Evolutionary conservation across 805 yeast species (phyloP), one percentile per base, ranked within the genome.

Genomic region (Komagataella mondaviorum): DNA sequence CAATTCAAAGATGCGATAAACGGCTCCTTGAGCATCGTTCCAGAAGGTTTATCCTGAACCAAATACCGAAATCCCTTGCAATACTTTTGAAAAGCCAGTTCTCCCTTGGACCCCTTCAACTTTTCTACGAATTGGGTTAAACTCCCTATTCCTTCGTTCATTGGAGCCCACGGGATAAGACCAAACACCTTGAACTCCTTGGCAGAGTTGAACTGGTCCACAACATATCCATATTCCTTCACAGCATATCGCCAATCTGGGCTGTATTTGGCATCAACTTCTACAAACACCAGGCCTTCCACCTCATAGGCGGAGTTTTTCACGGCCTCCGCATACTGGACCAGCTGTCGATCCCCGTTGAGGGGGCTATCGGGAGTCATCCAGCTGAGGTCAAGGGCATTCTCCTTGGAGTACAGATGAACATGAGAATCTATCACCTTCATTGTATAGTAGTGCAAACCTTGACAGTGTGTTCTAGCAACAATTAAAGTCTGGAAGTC

Each of bases 161-260:
- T 49, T 5, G 78, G 77, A 1, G 72, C 74, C 75, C 75, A 72
- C 1, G 77, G 75, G n/a, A 73, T 57, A 6, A 71, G 56, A 45
- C 58, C 60, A 4, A 60, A 46, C 23, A 53, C 36, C 55, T 56
- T 46, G 49, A 48, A 43, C 16, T 51, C 48, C 30, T 30, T 23
- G 49, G 18, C 51, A 49, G 30, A 61, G 52, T 46, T 53, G 53
- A 54, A 50, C 61, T 54, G 53, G 53, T 54, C 49, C 46, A 56
- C 54, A 48, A 69, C 54, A 51, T 53, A 60, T 44, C 55, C 54
- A 52, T 54, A 60, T 55, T 60, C 71, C 22, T 62, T 59, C n/a
- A 65, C 51, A 1, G 68, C 63, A 12, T 56, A 52, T 3, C 55
- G 51, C 54, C 63, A 62, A 36, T 66, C 66, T 2, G 24, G 47